These are phyloP conservation scores for Spinacia oleracea DNA, from an alignment of 179 eudicot species.

Conservation along the genomic window DNA sequence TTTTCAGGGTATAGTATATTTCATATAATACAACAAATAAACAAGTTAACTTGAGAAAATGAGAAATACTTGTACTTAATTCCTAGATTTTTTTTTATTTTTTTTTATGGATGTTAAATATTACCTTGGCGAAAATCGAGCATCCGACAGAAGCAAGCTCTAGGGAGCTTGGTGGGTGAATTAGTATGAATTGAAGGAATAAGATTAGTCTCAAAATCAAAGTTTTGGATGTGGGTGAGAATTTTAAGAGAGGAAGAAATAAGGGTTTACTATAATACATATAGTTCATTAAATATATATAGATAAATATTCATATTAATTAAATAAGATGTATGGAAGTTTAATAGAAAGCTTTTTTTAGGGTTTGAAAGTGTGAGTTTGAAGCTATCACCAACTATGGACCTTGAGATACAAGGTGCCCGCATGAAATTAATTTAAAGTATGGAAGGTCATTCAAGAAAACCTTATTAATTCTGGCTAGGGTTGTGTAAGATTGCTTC, in stretches of 20 bases:
- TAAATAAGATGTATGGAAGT: no score
- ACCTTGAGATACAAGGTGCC: slow-evolving; percentile 48
- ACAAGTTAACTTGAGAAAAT: slow-evolving; percentile 23
- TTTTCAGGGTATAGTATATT: neutral
- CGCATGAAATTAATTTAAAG: slow-evolving; percentile 19
- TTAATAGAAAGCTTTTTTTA: no score
- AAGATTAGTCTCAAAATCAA: slow-evolving; percentile 25
- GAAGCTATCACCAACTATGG: slow-evolving; percentile 68
- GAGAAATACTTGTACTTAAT: slow-evolving; percentile 18
- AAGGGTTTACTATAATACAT: slow-evolving; percentile 21
- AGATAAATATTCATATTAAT: no score
- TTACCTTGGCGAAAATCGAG: slow-evolving; percentile 15
- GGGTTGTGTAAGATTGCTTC: slow-evolving; percentile 14
- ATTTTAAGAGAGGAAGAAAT: neutral
- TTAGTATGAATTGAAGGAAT: slow-evolving; percentile 5
- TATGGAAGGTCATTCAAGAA: slow-evolving; percentile 30
- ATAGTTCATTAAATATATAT: no score
- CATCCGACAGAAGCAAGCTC: slow-evolving; percentile 26
- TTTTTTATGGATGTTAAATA: no score
- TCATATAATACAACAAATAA: neutral
- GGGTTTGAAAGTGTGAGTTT: slow-evolving; percentile 35
- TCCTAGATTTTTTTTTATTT: no score
- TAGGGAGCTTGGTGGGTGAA: slow-evolving; percentile 20
- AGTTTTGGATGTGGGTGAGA: slow-evolving; percentile 29
- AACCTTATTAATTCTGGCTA: slow-evolving; percentile 3